These are phyloP conservation scores for Nitzschia sp. DNA, from an alignment of 108 stramenopile genomes.

Conservation along the genomic window DNA sequence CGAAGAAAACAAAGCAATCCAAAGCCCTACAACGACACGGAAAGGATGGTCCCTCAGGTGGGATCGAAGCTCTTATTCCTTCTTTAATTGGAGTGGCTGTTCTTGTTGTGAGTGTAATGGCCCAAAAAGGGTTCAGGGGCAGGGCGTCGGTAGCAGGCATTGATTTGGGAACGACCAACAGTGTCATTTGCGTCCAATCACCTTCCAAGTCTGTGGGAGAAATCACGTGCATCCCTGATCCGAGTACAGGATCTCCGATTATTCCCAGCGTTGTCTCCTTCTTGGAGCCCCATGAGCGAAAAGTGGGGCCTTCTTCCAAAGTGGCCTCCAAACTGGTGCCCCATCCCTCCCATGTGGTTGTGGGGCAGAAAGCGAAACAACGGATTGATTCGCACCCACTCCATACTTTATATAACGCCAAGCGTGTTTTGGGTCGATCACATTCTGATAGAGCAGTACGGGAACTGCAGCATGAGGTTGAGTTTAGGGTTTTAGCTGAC, in stretches of 20 bases:
- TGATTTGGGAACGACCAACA: slow-evolving; percentile 88
- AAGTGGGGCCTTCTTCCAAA: slow-evolving; percentile 34
- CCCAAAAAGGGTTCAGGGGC: slow-evolving; percentile 85
- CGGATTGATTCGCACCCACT: slow-evolving; percentile 85
- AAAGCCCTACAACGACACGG: slow-evolving; percentile 31
- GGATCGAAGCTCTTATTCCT: slow-evolving; percentile 77
- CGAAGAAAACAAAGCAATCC: slow-evolving; percentile 27
- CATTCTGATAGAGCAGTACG: slow-evolving; percentile 53
- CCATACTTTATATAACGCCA: slow-evolving; percentile 85
- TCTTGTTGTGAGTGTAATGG: slow-evolving; percentile 68
- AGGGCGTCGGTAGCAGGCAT: slow-evolving; percentile 82
- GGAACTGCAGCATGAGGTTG: slow-evolving; percentile 67
- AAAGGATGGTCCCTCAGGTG: slow-evolving; percentile 49
- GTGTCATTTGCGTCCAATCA: slow-evolving; percentile 83
- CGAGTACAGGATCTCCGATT: slow-evolving; percentile 63
- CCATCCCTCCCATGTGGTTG: slow-evolving; percentile 72
- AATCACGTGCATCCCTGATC: slow-evolving; percentile 83
- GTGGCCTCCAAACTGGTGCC: slow-evolving; percentile 43
- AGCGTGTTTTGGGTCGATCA: slow-evolving; percentile 75
- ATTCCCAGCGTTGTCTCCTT: slow-evolving; percentile 89
- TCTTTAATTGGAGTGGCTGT: slow-evolving; percentile 70
- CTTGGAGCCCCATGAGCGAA: slow-evolving; percentile 57
- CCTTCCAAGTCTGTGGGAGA: slow-evolving; percentile 73
- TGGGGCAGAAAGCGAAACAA: slow-evolving; percentile 72
- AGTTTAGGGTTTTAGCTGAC: slow-evolving; percentile 54